phyloP scores from a whole-genome alignment of 2,329 filamentous ascomycete species.

The Penicillium occitanis region DNA sequence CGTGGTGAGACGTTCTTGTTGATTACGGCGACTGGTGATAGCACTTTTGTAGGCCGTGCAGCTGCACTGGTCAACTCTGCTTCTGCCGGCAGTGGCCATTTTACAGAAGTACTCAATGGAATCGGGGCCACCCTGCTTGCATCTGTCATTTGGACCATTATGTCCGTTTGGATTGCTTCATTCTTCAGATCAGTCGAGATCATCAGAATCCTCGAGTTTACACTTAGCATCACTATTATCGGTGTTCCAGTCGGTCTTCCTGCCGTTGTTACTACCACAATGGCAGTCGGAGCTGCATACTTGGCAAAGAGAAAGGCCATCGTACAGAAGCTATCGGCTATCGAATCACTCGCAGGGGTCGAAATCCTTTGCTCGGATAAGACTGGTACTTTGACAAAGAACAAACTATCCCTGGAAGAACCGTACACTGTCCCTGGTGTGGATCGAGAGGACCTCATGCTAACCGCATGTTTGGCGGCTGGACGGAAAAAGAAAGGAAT shows the following conservation, averaged over 20 bases:
- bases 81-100: slow-evolving; percentile 73
- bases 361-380: slow-evolving; percentile 95
- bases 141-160: slow-evolving; percentile 75
- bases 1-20: slow-evolving; percentile 83
- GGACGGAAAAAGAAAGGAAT: slow-evolving; percentile 96
- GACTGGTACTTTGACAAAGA: slow-evolving; percentile 90
- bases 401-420: slow-evolving; percentile 84
- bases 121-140: slow-evolving; percentile 79
- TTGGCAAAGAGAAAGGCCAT: slow-evolving; percentile 91
- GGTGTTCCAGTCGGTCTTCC: slow-evolving; percentile 92
- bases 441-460: slow-evolving; percentile 83
- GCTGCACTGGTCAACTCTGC: slow-evolving; percentile 81
- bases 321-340: slow-evolving; percentile 87
- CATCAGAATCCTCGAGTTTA: slow-evolving; percentile 76
- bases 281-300: slow-evolving; percentile 90
- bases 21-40: slow-evolving; percentile 80
- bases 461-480: slow-evolving; percentile 84
- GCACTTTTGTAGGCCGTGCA: slow-evolving; percentile 85
- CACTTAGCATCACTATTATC: slow-evolving; percentile 84
- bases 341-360: slow-evolving; percentile 87
- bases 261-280: slow-evolving; percentile 89
- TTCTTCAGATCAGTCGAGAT: slow-evolving; percentile 87
- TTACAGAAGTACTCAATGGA: slow-evolving; percentile 85
- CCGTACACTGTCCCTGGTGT: slow-evolving; percentile 81
- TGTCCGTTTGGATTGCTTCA: slow-evolving; percentile 80